Percentiles rank a stretch among this genome's conserved stretches.
Conservation (phyloP, 208 protist genomes). For the Leishmania guyanensis region DNA sequence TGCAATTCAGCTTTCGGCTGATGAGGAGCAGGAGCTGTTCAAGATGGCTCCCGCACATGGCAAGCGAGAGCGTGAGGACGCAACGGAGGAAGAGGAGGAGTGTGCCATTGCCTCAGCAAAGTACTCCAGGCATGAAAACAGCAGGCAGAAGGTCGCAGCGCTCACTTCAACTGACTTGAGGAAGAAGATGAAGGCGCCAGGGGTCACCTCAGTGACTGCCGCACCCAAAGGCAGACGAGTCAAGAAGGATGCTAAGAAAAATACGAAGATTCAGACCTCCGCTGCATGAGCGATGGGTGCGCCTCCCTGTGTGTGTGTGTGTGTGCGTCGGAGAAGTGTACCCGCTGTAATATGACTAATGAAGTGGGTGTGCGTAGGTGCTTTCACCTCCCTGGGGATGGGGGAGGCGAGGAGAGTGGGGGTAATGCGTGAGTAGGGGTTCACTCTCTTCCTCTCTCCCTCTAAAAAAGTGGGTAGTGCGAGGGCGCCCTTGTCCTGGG, state of each 20-base stretch:
- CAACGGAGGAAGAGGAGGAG: not conserved
- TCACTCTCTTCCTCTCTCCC: not conserved
- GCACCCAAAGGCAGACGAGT: not conserved
- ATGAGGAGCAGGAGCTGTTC: slow-evolving; percentile 40
- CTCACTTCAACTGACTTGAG: not conserved
- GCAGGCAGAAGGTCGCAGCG: not conserved
- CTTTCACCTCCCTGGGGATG: not conserved
- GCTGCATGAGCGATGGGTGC: not conserved
- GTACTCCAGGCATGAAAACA: slow-evolving; percentile 13
- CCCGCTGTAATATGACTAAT: slow-evolving; percentile 3
- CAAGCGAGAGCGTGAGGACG: slow-evolving; percentile 45
- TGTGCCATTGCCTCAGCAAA: not conserved
- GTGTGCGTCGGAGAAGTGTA: not conserved
- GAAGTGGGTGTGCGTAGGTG: not conserved
- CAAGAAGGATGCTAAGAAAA: not conserved
- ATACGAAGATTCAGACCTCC: not conserved
- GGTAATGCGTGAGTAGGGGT: not conserved
- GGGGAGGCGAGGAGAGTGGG: not conserved
- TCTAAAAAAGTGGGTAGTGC: not conserved
- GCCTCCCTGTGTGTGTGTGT: not conserved
- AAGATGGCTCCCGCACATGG: slow-evolving; percentile 51
- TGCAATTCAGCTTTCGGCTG: slow-evolving; percentile 54
- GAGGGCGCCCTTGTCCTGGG: not conserved
- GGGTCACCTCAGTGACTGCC: not conserved
- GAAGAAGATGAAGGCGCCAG: not conserved